Base-by-base conservation (phyloP, 2,329 filamentous ascomycete species). In the Sclerotinia borealis region DNA sequence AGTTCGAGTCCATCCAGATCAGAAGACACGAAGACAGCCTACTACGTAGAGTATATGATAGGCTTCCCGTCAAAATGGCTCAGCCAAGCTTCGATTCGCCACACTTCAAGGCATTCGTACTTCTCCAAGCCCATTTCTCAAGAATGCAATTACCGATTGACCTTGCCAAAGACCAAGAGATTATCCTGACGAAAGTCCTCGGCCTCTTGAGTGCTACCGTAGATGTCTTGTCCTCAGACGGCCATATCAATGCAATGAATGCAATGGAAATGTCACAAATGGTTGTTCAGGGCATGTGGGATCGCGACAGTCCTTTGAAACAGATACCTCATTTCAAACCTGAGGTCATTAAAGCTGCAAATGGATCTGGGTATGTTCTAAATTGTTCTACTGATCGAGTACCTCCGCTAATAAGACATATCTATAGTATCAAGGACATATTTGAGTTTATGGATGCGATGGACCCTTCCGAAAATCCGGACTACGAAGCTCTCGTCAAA, bases 181-280 rank as follows among this genome's bases (percentile, higher is more conserved):
- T 91, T 19, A 88, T 99, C 61, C 77, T 99, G 51, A 85, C 85
- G 63, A 96, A 95, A 77, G 86, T 96, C 1, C 81, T 98, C 63
- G 92, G 90, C 72, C 83, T 99, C 13, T 83, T 99, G 52, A 96
- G 91, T 74, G 93, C 95, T 27, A 91, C 89, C 72, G 95, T 98
- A 27, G 95, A 99, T 75, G 92, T 99, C 19, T 83, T 99, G 41
- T 96, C 92, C 11, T 97, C 93, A 0, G 93, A 99, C 71, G 95
- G 93, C 17, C 92, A 97, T 72, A 83, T 99, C 66, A 99, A 99
- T 74, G 93, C 95, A 65, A 96, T 97, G 88, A 93, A 89, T 72
- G 95, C 95, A 34, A 99, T 99, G 93, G 95, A 99, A 76, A 92
- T 99, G 85, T 96, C 91, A 15, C 95, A 99, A 75, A 99, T 99